phyloP scores from a whole-genome alignment of 345 rosid genomes.

The Populus pruinosa region DNA sequence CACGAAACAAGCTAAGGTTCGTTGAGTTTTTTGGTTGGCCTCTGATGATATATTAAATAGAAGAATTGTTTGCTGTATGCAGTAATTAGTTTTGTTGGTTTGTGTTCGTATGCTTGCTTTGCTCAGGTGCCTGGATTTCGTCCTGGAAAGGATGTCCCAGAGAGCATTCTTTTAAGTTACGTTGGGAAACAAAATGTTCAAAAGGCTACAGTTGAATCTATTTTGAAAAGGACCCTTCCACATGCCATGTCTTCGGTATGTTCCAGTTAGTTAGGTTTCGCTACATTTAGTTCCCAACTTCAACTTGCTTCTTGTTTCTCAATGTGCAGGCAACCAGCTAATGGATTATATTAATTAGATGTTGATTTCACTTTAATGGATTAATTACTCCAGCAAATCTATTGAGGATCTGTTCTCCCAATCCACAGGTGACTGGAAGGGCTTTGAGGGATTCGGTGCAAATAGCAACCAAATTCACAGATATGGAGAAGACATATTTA shows the following conservation, averaged over 20 bases:
- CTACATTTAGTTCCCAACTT: too few species aligned
- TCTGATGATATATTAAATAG: not conserved
- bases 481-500: conserved; percentile 70
- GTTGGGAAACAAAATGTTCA: conserved; percentile 66
- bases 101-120: too few species aligned
- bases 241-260: conserved; percentile 84
- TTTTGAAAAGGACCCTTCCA: conserved; percentile 90
- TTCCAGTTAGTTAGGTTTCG: not conserved
- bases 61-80: not conserved
- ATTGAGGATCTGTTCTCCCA: not conserved
- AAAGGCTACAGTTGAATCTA: conserved; percentile 80
- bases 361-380: too few species aligned
- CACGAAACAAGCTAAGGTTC: conserved; percentile 71
- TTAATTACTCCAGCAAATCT: not conserved
- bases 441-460: conserved; percentile 84
- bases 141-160: conserved; percentile 72
- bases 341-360: too few species aligned
- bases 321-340: too few species aligned
- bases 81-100: not conserved
- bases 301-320: too few species aligned
- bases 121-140: conserved; percentile 85
- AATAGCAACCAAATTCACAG: conserved; percentile 69
- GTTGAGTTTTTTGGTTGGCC: not conserved
- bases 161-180: conserved; percentile 62
- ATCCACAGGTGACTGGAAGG: conserved; percentile 69